phyloP scores from a whole-genome alignment of 805 yeast genomes.

The Candida sithepensis region DNA sequence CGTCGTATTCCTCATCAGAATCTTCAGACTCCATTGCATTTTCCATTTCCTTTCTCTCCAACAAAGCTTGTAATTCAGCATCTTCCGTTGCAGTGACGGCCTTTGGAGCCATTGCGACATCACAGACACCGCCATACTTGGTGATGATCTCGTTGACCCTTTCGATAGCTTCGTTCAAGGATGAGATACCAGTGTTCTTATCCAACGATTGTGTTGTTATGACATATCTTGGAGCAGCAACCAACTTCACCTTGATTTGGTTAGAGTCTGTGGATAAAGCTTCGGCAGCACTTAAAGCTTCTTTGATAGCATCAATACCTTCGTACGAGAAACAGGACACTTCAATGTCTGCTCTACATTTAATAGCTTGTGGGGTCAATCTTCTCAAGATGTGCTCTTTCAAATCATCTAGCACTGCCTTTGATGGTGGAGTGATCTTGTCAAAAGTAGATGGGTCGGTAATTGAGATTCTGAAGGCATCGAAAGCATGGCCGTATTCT shows the following conservation, averaged over 20 bases:
- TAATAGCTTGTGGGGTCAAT: constrained; percentile 96
- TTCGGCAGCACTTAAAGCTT: constrained; percentile 86
- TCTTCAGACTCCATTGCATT: constrained; percentile 79
- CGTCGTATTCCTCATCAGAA: constrained; percentile 31
- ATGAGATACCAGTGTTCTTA: constrained; percentile 81
- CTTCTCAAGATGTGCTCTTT: constrained; percentile 85
- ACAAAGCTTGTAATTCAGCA: constrained; percentile 92
- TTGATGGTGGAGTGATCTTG: constrained; percentile 65
- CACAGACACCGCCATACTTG: constrained; percentile 78
- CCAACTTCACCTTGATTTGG: constrained; percentile 89
- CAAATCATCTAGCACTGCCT: constrained; percentile 77
- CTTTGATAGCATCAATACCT: constrained; percentile 95
- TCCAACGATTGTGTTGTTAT: constrained; percentile 90
- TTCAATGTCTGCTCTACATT: constrained; percentile 97
- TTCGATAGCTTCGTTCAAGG: constrained; percentile 75
- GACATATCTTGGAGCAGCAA: constrained; percentile 96
- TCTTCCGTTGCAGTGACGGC: constrained; percentile 98
- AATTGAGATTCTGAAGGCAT: constrained; percentile 94
- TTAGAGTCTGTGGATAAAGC: constrained; percentile 74
- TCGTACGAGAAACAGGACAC: constrained; percentile 96
- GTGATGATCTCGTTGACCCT: constrained; percentile 68
- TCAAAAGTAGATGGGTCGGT: constrained; percentile 88
- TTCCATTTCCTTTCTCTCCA: constrained; percentile 90
- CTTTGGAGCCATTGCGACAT: constrained; percentile 96
- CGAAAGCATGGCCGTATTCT: constrained; percentile 95